Evolutionary conservation across 2,329 filamentous ascomycete genomes (phyloP).

Genomic region (Monilinia aucupariae): DNA sequence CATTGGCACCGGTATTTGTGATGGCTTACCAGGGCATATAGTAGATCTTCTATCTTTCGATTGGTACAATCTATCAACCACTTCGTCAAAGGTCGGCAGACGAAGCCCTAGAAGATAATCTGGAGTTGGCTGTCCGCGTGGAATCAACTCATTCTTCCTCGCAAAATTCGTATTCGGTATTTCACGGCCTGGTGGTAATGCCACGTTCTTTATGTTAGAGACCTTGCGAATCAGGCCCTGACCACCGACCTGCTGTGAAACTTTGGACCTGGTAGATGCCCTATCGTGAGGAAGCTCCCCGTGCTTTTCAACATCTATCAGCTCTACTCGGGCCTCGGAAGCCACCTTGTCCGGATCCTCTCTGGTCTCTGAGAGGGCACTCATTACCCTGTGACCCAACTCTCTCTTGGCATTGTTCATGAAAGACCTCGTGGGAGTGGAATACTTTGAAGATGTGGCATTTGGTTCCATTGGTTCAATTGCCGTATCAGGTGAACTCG

Average conservation of each 20-base stretch:
- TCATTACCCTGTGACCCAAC: slow-evolving; percentile 1
- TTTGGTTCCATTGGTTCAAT: not conserved
- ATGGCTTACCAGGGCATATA: slow-evolving; percentile 3
- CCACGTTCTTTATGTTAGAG: slow-evolving; percentile 7
- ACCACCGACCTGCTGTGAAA: not conserved
- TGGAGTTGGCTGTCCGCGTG: slow-evolving; percentile 26
- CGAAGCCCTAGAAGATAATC: slow-evolving; percentile 13
- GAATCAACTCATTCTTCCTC: slow-evolving; percentile 40
- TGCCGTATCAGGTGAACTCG: not conserved
- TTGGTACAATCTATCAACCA: slow-evolving; percentile 1
- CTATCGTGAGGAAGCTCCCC: not conserved
- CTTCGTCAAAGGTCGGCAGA: slow-evolving; percentile 10
- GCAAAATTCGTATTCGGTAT: slow-evolving; percentile 44
- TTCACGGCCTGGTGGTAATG: slow-evolving; percentile 22
- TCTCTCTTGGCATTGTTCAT: slow-evolving; percentile 11
- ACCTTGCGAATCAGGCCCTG: not conserved
- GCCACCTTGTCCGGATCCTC: not conserved
- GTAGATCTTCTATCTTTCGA: not conserved
- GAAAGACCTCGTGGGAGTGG: slow-evolving; percentile 9
- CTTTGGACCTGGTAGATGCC: not conserved
- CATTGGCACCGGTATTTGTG: not conserved
- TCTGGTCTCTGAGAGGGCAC: slow-evolving; percentile 12
- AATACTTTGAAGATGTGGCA: not conserved
- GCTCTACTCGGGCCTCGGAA: not conserved
- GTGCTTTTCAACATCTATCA: not conserved